Conservation (phyloP, 345 rosid species). For the Viola odorata region DNA sequence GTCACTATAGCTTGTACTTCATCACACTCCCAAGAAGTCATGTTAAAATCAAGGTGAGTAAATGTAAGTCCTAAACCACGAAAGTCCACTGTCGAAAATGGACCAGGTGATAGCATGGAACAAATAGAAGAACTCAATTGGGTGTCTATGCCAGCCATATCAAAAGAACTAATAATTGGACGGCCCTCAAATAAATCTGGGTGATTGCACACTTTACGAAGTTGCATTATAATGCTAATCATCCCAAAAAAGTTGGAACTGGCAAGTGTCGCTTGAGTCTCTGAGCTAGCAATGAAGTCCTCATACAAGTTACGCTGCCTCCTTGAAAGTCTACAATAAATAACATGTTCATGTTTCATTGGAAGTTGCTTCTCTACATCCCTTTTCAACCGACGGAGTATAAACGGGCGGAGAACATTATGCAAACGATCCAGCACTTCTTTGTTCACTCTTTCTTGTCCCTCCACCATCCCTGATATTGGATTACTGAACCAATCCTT, state of each 20-base stretch:
- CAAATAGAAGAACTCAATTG: conserved; percentile 76
- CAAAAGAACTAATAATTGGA: conserved; percentile 95
- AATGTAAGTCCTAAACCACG: conserved; percentile 67
- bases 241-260: conserved; percentile 95
- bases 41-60: conserved; percentile 67
- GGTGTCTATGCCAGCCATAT: conserved; percentile 70
- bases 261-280: conserved; percentile 95
- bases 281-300: conserved; percentile 98
- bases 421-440: conserved; percentile 98
- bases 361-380: conserved; percentile 99
- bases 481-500: conserved; percentile 99
- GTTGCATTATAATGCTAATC: conserved; percentile 99
- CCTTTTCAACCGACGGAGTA: conserved; percentile 90
- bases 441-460: conserved; percentile 93
- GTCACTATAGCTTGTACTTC: conserved; percentile 70
- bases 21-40: conserved; percentile 90
- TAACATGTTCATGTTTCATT: conserved; percentile 83
- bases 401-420: conserved; percentile 98
- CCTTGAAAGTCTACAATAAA: conserved; percentile 87
- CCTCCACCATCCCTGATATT: conserved; percentile 99
- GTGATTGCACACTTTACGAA: conserved; percentile 99
- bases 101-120: conserved; percentile 52
- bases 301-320: conserved; percentile 98
- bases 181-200: conserved; percentile 99
- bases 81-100: conserved; percentile 61